Conservation (phyloP, 768 basidiomycete genomes). For the Trametes meyenii region DNA sequence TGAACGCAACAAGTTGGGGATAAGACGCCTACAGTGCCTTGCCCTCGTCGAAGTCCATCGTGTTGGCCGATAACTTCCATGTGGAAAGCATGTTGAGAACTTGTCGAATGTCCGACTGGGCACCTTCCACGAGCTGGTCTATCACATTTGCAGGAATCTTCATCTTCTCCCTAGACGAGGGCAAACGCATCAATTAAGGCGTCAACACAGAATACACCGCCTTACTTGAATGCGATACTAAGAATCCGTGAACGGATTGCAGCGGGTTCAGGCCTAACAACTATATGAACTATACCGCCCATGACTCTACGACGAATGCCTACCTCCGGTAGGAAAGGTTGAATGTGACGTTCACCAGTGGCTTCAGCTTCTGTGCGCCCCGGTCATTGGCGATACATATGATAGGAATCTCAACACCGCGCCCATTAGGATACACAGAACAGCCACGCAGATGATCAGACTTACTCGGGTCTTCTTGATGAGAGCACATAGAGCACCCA, state of each 20-base stretch:
- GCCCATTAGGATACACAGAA: background rate
- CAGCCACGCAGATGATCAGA: background rate
- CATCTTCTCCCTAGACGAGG: constrained; percentile 76
- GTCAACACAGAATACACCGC: background rate
- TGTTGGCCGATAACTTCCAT: constrained; percentile 81
- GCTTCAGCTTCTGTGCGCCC: constrained; percentile 88
- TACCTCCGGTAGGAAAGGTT: constrained; percentile 79
- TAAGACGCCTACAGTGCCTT: constrained; percentile 72
- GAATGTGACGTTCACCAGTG: constrained; percentile 71
- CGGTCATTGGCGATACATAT: constrained; percentile 97
- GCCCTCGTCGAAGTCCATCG: constrained; percentile 90
- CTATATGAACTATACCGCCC: background rate
- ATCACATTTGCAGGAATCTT: constrained; percentile 89
- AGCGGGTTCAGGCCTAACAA: constrained; percentile 68
- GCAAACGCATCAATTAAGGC: background rate
- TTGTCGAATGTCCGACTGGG: constrained; percentile 96
- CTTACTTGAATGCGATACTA: constrained; percentile 88
- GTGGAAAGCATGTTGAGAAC: constrained; percentile 98
- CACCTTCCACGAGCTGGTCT: constrained; percentile 86
- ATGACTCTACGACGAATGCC: constrained; percentile 23
- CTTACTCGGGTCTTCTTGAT: constrained; percentile 90
- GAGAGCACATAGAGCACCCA: constrained; percentile 87
- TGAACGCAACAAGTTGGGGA: no score
- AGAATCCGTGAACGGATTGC: constrained; percentile 86
- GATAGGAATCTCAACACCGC: constrained; percentile 74